Conservation (phyloP, 1,284 basidiomycete species). For the Nidula niveotomentosa region DNA sequence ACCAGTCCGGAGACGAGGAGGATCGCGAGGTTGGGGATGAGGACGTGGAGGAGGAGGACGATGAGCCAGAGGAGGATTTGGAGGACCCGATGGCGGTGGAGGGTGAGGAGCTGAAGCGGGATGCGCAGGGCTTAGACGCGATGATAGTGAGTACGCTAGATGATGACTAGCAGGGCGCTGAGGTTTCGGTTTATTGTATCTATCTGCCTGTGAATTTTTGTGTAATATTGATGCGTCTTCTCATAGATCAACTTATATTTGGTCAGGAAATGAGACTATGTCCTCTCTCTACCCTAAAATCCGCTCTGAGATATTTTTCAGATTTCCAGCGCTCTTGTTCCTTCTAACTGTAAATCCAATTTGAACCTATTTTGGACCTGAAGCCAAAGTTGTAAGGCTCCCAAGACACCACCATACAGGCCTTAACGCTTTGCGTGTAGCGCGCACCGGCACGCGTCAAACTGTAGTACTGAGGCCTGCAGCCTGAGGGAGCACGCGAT, state of each 20-base stretch:
- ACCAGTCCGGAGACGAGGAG: conserved; percentile 15
- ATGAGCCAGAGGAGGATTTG: conserved; percentile 21
- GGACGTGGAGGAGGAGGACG: conserved; percentile 27
- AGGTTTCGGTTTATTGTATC: not conserved
- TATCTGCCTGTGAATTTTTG: not conserved
- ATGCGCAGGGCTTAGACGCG: conserved; percentile 23
- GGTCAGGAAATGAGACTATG: too few relatives aligned
- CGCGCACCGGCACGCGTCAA: too few relatives aligned
- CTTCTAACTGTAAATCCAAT: too few relatives aligned
- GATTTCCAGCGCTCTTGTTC: too few relatives aligned
- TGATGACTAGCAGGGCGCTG: not conserved
- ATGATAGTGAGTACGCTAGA: conserved; percentile 5
- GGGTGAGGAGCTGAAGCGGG: conserved; percentile 27
- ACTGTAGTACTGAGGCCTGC: too few relatives aligned
- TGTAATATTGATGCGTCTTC: not conserved
- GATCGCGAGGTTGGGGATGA: conserved; percentile 27
- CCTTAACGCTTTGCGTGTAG: too few relatives aligned
- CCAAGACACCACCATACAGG: too few relatives aligned
- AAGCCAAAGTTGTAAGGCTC: too few relatives aligned
- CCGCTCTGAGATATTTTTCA: too few relatives aligned
- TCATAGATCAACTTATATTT: not conserved
- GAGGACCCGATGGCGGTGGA: conserved; percentile 26
- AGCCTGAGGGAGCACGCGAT: too few relatives aligned
- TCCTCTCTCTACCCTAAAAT: too few relatives aligned
- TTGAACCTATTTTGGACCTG: too few relatives aligned